phyloP scores from a whole-genome alignment of 2,329 filamentous ascomycete species.

The Penicillium sp. region DNA sequence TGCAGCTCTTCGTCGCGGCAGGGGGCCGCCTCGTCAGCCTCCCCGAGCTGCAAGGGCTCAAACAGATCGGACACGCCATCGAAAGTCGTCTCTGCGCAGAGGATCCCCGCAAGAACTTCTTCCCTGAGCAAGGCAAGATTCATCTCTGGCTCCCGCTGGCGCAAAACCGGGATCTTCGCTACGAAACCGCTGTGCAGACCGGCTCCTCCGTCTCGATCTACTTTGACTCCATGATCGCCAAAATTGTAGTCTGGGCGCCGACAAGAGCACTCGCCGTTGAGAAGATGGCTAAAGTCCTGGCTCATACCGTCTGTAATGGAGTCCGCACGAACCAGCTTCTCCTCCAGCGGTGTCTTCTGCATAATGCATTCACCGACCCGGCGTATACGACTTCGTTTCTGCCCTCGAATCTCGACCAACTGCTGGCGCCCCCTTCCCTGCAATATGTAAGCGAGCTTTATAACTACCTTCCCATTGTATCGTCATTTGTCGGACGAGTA shows the following conservation, averaged over 20 bases:
- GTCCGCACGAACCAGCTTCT: slow-evolving; percentile 52
- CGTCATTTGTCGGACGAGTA: neutral
- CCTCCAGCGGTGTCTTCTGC: slow-evolving; percentile 33
- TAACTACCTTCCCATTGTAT: neutral
- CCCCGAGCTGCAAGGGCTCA: slow-evolving; percentile 26
- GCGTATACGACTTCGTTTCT: slow-evolving; percentile 42
- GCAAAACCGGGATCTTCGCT: slow-evolving; percentile 38
- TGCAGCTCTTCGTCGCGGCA: slow-evolving; percentile 44
- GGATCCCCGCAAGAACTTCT: slow-evolving; percentile 45
- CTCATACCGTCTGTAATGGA: slow-evolving; percentile 67
- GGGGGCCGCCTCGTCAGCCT: slow-evolving; percentile 22
- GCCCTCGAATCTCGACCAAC: slow-evolving; percentile 26
- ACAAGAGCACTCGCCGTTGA: slow-evolving; percentile 41
- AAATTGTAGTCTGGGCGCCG: slow-evolving; percentile 52
- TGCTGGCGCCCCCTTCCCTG: slow-evolving; percentile 26
- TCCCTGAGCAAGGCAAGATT: slow-evolving; percentile 43
- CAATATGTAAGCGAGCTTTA: neutral
- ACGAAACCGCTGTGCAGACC: slow-evolving; percentile 48
- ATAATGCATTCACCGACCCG: slow-evolving; percentile 52
- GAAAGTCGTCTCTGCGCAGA: slow-evolving; percentile 54
- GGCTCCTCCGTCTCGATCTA: slow-evolving; percentile 49
- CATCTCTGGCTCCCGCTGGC: slow-evolving; percentile 36
- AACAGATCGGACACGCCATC: slow-evolving; percentile 47
- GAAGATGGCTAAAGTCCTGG: slow-evolving; percentile 41
- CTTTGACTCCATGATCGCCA: slow-evolving; percentile 56